phyloP scores from a whole-genome alignment of 257 asterid genomes.

The Lycium ferocissimum region DNA sequence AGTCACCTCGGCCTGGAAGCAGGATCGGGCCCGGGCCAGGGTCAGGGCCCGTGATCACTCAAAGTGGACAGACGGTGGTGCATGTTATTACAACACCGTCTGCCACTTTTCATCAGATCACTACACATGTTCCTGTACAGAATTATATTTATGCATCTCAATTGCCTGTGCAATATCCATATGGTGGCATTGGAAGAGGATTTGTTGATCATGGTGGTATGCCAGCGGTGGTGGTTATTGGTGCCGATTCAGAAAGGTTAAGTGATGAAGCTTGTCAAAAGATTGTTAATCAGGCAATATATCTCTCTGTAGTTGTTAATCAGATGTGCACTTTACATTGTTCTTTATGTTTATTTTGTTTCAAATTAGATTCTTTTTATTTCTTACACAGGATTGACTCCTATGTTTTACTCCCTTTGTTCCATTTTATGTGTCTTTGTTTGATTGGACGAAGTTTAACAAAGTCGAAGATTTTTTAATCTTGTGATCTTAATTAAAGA shows the following conservation, averaged over 20 bases:
- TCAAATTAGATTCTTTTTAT: too few relatives aligned
- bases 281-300: slow-evolving; percentile 68
- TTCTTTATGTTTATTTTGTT: too few relatives aligned
- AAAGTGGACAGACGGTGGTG: slow-evolving; percentile 16
- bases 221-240: slow-evolving; percentile 36
- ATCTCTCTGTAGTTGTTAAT: not conserved
- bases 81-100: slow-evolving; percentile 2
- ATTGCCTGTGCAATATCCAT: slow-evolving; percentile 28
- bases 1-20: not conserved
- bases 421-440: too few relatives aligned
- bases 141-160: slow-evolving; percentile 30
- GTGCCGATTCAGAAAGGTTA: slow-evolving; percentile 35
- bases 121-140: slow-evolving; percentile 30
- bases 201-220: slow-evolving; percentile 39
- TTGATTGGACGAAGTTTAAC: too few relatives aligned
- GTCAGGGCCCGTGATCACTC: not conserved
- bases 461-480: too few relatives aligned
- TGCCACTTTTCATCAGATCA: slow-evolving; percentile 17
- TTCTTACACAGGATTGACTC: too few relatives aligned
- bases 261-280: slow-evolving; percentile 63
- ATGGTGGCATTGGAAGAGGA: slow-evolving; percentile 34
- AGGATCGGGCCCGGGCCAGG: slow-evolving; percentile 24
- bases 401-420: too few relatives aligned
- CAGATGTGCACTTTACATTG: not conserved
- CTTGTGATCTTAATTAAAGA: too few relatives aligned